These are phyloP conservation scores for Fusarium cicatricum DNA, from an alignment of 2,329 filamentous ascomycete genomes.

Conservation along the genomic window DNA sequence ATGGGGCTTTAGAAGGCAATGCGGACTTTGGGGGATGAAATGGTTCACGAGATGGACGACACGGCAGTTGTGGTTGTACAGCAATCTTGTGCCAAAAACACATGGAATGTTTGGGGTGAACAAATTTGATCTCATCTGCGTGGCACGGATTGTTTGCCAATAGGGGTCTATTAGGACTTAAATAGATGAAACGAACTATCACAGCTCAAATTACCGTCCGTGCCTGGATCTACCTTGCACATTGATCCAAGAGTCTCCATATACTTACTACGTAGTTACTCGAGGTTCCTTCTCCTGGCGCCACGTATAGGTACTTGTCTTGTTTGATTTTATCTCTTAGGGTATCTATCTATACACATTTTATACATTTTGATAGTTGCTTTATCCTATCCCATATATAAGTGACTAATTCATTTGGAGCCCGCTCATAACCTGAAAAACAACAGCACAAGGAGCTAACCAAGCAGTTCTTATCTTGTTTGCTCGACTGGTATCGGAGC, in stretches of 20 bases:
- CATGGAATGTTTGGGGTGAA: not conserved
- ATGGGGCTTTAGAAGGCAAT: not conserved
- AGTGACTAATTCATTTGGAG: not conserved
- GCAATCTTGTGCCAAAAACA: slow-evolving; percentile 13
- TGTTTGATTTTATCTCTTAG: too few species aligned
- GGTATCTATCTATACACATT: not conserved
- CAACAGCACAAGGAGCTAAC: not conserved
- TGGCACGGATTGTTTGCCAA: not conserved
- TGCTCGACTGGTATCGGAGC: not conserved
- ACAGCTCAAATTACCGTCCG: not conserved
- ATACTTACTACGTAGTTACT: too few species aligned
- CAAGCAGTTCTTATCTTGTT: not conserved
- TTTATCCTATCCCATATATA: slow-evolving; percentile 1
- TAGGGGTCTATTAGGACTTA: slow-evolving; percentile 11
- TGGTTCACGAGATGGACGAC: slow-evolving; percentile 27
- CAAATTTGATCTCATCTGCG: slow-evolving; percentile 9
- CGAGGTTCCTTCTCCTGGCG: too few species aligned
- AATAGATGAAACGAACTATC: slow-evolving; percentile 26
- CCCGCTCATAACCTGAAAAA: not conserved
- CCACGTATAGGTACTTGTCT: too few species aligned
- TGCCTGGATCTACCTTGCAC: too few species aligned
- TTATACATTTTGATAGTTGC: not conserved
- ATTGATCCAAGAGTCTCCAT: too few species aligned
- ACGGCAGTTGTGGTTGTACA: slow-evolving; percentile 21
- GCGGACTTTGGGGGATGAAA: slow-evolving; percentile 1